These are phyloP conservation scores for Pleurotus tuber-regium DNA, from an alignment of 768 basidiomycete species.

Conservation along the genomic window DNA sequence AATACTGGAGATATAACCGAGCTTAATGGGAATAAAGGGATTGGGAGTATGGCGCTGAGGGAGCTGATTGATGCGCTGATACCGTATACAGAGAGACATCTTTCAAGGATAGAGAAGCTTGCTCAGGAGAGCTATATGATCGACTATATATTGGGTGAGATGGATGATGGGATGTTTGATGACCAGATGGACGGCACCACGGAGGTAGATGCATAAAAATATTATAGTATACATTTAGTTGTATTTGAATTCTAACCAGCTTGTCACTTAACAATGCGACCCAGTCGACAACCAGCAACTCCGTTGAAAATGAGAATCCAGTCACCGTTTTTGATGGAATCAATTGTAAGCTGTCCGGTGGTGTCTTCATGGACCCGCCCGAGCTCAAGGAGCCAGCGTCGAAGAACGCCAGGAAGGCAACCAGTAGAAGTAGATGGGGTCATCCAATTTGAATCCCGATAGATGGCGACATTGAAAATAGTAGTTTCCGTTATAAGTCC, in stretches of 20 bases:
- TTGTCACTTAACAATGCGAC: constrained; percentile 29
- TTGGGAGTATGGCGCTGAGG: constrained; percentile 43
- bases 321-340: constrained; percentile 50
- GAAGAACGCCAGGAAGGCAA: constrained; percentile 69
- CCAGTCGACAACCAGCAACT: constrained; percentile 66
- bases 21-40: constrained; percentile 17
- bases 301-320: constrained; percentile 72
- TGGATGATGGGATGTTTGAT: constrained; percentile 77
- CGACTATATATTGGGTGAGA: constrained; percentile 84
- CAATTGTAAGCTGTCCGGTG: constrained; percentile 37
- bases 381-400: constrained; percentile 67
- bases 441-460: constrained; percentile 55
- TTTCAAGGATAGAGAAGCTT: constrained; percentile 77
- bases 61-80: constrained; percentile 85
- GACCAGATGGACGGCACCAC: constrained; percentile 43
- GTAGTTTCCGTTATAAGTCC: constrained; percentile 60
- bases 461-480: constrained; percentile 71
- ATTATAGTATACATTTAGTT: not conserved
- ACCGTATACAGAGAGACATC: constrained; percentile 94
- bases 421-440: constrained; percentile 62
- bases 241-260: not conserved
- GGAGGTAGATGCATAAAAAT: constrained; percentile 12
- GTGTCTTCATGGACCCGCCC: constrained; percentile 52
- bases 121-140: constrained; percentile 96
- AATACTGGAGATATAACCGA: constrained; percentile 17